Percentiles rank a stretch among this genome's conserved stretches.
Conservation (phyloP, 2,329 filamentous ascomycete genomes). For the Penicillium hordei region DNA sequence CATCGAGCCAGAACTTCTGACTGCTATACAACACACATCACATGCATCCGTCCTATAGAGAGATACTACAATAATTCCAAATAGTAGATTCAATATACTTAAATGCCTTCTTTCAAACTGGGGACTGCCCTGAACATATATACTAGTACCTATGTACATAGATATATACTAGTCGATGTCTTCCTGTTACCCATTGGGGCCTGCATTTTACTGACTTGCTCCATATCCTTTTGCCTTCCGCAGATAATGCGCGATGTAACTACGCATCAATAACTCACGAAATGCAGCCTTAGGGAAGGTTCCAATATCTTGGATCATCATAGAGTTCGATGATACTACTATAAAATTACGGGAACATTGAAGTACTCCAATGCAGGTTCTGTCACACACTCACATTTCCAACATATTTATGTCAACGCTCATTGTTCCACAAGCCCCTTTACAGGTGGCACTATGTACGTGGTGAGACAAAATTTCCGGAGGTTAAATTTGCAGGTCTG, state of each 20-base stretch:
- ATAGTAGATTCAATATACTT: background rate
- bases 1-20: background rate
- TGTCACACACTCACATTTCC: background rate
- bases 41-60: no score
- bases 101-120: background rate
- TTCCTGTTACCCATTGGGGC: background rate
- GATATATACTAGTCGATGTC: background rate
- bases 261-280: background rate
- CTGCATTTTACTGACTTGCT: background rate
- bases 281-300: background rate
- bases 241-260: background rate
- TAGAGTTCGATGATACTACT: background rate
- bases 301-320: background rate
- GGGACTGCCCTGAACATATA: background rate
- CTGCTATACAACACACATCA: background rate
- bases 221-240: background rate
- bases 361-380: background rate
- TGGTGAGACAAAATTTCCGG: background rate
- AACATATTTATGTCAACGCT: no score
- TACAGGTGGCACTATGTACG: background rate
- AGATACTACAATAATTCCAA: background rate
- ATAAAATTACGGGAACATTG: background rate
- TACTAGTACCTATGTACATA: background rate
- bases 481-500: background rate
- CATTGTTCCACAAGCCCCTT: background rate